Evolutionary conservation across 306 rosid genomes (phyloP), one percentile per base, ranked within the genome.

Genomic region (Comarum palustre): DNA sequence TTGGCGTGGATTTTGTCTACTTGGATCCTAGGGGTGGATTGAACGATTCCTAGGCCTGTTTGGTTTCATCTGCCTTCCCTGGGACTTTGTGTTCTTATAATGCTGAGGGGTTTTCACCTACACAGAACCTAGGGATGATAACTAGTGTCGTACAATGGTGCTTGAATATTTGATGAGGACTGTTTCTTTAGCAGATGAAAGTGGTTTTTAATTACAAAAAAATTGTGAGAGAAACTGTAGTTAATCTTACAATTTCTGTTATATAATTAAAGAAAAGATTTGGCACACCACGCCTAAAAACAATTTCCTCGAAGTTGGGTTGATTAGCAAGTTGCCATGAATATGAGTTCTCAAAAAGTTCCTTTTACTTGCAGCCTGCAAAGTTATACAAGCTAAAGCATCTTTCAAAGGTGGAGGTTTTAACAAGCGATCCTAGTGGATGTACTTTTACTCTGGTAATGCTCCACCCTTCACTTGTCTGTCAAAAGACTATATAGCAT

Each of bases 301-400:
- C 6, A 34, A 11, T 19, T 12, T 32, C 62, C 32, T 50, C 46
- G 17, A 67, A 47, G 48, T 55, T 76, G 74, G 14, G 64, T 24
- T 32, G 22, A 46, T 68, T 43, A 5, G 32, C 16, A 42, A 45
- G 39, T 50, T 68, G 5, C 63, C 54, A 10, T 59, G 52, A 67
- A 34, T 54, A 27, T 43, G 48, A 48, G 17, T n/a, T 36, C 13
- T 60, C 24, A 20, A 32, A 36, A 72, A 27, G 42, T 54, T 69
- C 34, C 22, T 50, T 77, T 72, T 75, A 51, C 60, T 38, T 88
- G 83, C 87, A 94, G 99, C 87, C 97, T 71, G 99, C 97, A 63
- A 94, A 94, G 83, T 67, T 88, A 73, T 94, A 91, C 90, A 94
- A 94, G 89, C 84, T 94, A 78, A 94, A 94, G 83, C 97, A 94